These are phyloP conservation scores for Anethum foeniculum DNA, from an alignment of 140 eudicot species.

Conservation along the genomic window DNA sequence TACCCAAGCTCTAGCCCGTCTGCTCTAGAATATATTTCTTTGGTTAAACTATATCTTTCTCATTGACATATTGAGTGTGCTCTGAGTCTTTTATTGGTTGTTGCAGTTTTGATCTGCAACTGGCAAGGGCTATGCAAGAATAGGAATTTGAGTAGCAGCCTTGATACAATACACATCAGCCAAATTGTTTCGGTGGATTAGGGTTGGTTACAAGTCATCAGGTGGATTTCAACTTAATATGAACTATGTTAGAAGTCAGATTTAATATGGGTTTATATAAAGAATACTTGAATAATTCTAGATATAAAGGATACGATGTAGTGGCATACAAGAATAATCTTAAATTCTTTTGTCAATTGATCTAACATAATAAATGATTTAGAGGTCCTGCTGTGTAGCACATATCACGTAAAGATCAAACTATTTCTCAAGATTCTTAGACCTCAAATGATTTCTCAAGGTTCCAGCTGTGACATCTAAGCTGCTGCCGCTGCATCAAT, in stretches of 20 bases:
- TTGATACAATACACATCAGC: slow-evolving; percentile 33
- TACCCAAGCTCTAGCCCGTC: too few relatives aligned
- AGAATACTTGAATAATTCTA: not conserved
- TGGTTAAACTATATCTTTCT: not conserved
- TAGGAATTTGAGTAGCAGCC: slow-evolving; percentile 74
- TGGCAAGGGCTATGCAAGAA: slow-evolving; percentile 53
- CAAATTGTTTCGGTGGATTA: slow-evolving; percentile 41
- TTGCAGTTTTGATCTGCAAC: slow-evolving; percentile 75
- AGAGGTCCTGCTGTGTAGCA: too few relatives aligned
- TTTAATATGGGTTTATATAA: not conserved
- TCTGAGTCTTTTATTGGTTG: not conserved
- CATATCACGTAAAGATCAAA: too few relatives aligned
- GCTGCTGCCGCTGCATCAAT: too few relatives aligned
- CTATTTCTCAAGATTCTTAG: too few relatives aligned
- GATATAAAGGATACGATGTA: not conserved
- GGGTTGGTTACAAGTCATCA: slow-evolving; percentile 54
- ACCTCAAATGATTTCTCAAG: too few relatives aligned
- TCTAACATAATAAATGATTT: not conserved
- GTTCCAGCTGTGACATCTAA: too few relatives aligned
- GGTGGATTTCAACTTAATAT: not conserved
- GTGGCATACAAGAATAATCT: not conserved
- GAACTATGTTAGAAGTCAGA: not conserved
- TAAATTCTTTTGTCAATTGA: not conserved
- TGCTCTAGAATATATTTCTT: not conserved
- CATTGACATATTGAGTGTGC: not conserved